These are phyloP conservation scores for Fusarium sp. DNA, from an alignment of 2,329 filamentous ascomycete species.

Conservation along the genomic window DNA sequence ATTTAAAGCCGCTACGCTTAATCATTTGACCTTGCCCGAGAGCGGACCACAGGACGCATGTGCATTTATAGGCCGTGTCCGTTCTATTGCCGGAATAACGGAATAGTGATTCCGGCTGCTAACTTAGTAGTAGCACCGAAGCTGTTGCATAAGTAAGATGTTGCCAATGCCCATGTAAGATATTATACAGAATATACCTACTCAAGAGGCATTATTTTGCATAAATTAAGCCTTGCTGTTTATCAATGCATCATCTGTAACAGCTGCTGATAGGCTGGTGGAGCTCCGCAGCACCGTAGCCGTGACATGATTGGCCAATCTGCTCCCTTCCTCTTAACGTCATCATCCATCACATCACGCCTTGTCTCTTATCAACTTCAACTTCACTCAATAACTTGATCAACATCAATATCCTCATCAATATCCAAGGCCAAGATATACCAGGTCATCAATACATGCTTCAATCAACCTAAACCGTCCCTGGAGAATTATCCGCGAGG, in stretches of 20 bases:
- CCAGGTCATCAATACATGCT: constrained; percentile 12
- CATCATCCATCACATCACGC: constrained; percentile 43
- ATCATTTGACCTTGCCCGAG: constrained; percentile 6
- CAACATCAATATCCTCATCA: constrained; percentile 9
- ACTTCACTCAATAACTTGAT: constrained; percentile 8
- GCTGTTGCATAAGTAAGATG: too few species aligned
- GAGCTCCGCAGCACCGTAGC: constrained; percentile 3
- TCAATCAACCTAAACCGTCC: constrained; percentile 1
- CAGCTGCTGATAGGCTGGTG: constrained; percentile 6
- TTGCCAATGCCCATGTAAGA: too few species aligned
- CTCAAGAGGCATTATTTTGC: too few species aligned
- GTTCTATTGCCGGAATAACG: too few species aligned
- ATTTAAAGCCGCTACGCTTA: too few species aligned
- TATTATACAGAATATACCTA: too few species aligned
- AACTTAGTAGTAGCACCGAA: too few species aligned
- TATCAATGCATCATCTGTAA: too few species aligned
- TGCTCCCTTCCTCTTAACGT: constrained; percentile 33
- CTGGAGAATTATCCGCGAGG: constrained; percentile 22
- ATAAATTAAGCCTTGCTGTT: too few species aligned
- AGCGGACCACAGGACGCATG: too few species aligned
- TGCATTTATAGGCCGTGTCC: too few species aligned
- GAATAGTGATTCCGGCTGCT: too few species aligned
- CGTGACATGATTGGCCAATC: constrained; percentile 32
- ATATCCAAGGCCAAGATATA: constrained; percentile 1
- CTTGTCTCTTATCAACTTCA: constrained; percentile 20